Evolutionary conservation across 768 basidiomycete genomes (phyloP).

Genomic region (Tubosaeta sp.): DNA sequence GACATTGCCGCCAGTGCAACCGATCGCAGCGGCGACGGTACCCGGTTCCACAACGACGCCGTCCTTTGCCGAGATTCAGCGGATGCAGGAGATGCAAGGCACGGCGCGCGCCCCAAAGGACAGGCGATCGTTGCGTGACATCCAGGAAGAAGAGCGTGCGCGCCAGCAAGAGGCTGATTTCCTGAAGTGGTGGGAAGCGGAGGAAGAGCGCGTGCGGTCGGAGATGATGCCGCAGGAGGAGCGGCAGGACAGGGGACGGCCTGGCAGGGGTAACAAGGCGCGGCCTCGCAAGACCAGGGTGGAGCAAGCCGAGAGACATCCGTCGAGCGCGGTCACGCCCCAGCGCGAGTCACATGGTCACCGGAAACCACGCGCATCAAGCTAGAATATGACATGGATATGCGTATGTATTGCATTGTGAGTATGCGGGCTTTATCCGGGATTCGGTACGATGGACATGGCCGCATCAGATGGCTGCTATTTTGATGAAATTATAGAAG

Average conservation of each 20-base stretch:
- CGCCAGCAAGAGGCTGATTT: slow-evolving; percentile 73
- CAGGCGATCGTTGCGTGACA: slow-evolving; percentile 68
- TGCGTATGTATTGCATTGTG: not conserved
- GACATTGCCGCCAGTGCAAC: slow-evolving; percentile 52
- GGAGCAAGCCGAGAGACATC: not conserved
- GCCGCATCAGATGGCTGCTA: not conserved
- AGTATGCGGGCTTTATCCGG: not conserved
- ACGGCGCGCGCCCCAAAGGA: slow-evolving; percentile 36
- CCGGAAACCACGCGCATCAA: not conserved
- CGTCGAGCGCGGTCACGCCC: not conserved
- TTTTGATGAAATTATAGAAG: not conserved
- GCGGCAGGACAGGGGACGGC: not conserved
- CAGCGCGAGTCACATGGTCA: slow-evolving; percentile 3
- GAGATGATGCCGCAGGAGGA: slow-evolving; percentile 34
- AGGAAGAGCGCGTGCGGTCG: slow-evolving; percentile 65
- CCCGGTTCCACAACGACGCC: slow-evolving; percentile 27
- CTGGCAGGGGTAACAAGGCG: not conserved
- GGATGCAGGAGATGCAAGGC: slow-evolving; percentile 61
- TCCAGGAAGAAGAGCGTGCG: slow-evolving; percentile 78
- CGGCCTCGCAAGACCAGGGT: slow-evolving; percentile 9
- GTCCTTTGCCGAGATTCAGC: slow-evolving; percentile 84
- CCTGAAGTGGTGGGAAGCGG: slow-evolving; percentile 83
- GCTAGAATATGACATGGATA: not conserved
- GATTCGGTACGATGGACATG: not conserved
- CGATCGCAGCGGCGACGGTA: slow-evolving; percentile 34